Base-by-base conservation (phyloP, 495 filamentous ascomycete genomes). In the Annulohypoxylon stygium region DNA sequence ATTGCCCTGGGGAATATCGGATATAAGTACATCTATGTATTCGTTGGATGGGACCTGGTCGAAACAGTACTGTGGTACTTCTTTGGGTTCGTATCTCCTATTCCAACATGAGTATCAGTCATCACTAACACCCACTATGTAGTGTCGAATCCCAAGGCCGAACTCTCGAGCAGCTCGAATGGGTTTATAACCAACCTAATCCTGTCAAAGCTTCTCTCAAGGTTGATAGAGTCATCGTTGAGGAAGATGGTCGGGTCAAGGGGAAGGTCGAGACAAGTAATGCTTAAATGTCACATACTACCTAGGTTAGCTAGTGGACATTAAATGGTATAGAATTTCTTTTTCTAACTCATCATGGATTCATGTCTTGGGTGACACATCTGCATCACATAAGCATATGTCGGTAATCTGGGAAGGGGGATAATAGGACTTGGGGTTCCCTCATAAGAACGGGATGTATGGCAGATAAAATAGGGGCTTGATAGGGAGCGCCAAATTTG, bases 161-260 rank as follows among this genome's bases (percentile, higher is more conserved):
- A 18, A 85, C 84, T 25, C 81, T 86, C 61, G 84, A 86, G 73
- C 80, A 86, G 75, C 82, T 86, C 25, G 82, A 85, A 75, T 85
- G 83, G 83, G 82, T 86, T 30, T 86, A 85, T 76, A 66, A 82
- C 68, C 83, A 85, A 71, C 80, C 81, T 43, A 81, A 82, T 71
- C 84, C 84, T 11, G 84, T 86, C 75, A 84, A 83, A 74, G 84
- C 83, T 20, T 86, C 84, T 4, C 79, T 84, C 63, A 81, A 80
- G 71, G 81, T 83, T 61, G 83, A 89, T 76, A 88, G 87, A 80
- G 80, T 90, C 65, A 80, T 89, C 48, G 72, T 88, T 14, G 82
- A 83, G 59, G 75, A 78, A 18, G 85, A 88, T 58, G 87, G 87
- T 30, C 82, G 78, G 25, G 86, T 90, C 25, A 79, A 83, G 4